Conservation (phyloP, 352 stramenopile species). For the Phytophthora citrophthora region DNA sequence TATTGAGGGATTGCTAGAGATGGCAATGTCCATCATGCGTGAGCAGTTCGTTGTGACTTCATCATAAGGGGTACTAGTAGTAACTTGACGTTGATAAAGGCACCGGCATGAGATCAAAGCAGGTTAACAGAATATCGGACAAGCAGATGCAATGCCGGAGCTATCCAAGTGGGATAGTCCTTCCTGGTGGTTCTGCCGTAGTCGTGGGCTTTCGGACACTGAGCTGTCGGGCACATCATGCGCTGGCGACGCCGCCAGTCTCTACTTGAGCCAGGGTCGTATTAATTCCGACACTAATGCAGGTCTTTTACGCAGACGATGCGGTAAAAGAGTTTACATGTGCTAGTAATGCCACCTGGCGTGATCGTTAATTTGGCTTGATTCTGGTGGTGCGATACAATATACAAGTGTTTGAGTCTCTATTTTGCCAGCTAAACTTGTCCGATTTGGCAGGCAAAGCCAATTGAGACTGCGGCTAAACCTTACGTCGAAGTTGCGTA, state of each 20-base stretch:
- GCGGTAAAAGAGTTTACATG: slow-evolving; percentile 8
- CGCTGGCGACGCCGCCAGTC: neutral
- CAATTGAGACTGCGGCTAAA: neutral
- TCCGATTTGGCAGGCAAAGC: neutral
- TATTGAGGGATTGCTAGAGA: neutral
- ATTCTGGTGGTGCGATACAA: slow-evolving; percentile 14
- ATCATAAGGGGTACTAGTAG: too few relatives aligned
- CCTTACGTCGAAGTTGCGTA: neutral
- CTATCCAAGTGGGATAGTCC: neutral
- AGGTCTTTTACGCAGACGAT: slow-evolving; percentile 6
- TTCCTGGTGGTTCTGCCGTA: neutral
- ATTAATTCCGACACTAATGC: neutral
- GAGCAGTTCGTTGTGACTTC: neutral
- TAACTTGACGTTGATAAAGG: neutral
- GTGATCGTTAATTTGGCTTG: slow-evolving; percentile 1
- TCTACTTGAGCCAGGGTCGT: slow-evolving; percentile 4
- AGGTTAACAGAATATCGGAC: neutral
- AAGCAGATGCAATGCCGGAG: neutral
- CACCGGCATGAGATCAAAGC: neutral
- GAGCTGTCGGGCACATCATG: slow-evolving; percentile 1
- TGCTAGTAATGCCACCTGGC: slow-evolving; percentile 1
- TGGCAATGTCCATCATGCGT: neutral
- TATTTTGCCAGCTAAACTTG: neutral
- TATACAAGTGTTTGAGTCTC: neutral
- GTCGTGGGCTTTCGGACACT: neutral